Evolutionary conservation across 2,329 filamentous ascomycete species (phyloP), one percentile per base, ranked within the genome.

Genomic region (Sporothrix euskadiensis): DNA sequence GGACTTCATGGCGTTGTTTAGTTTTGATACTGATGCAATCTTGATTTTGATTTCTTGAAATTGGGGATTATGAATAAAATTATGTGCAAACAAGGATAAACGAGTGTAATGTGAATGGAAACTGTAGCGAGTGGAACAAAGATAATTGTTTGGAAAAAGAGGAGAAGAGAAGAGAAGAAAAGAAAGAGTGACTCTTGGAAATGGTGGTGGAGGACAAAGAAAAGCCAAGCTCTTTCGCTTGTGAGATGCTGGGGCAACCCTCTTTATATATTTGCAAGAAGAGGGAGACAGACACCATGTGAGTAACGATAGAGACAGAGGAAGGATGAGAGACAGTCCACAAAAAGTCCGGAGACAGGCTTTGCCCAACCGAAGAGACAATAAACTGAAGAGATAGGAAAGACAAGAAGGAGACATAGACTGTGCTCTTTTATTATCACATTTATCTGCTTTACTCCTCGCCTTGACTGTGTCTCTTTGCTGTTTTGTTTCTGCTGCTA

Each of bases 221-320:
- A 56, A 61, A 44, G 61, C 39, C 12, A 47, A 47, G 22, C 39
- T 16, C 41, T 66, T 41, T 69, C 32, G 32, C 35, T 57, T 69
- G 49, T 56, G 16, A 56, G 35, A 69, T 69, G 66, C 66, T 30
- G 47, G 49, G 65, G 4, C 6, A 5, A n/a, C 10, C 6, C 6
- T n/a, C 56, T 71, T 71, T 61, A 71, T 71, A 61, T 71, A 61
- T 14, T 16, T 30, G 16, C 14, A 14, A 30, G 22, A 54, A 71
- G 39, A 12, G 22, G 9, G 4, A 70, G 57, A 12, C 10, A 14
- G 16, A 35, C 1, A 19, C 16, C 2, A 16, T 26, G 12, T 22
- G 19, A 12, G 32, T 61, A n/a, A 41, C 61, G 6, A 35, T 26
- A 52, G 14, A 5, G 22, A 1, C 7, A 35, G 26, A 47, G 14